Evolutionary conservation across 2,329 filamentous ascomycete genomes (phyloP), one percentile per base, ranked within the genome.

Genomic region (Monosporascus sp.): DNA sequence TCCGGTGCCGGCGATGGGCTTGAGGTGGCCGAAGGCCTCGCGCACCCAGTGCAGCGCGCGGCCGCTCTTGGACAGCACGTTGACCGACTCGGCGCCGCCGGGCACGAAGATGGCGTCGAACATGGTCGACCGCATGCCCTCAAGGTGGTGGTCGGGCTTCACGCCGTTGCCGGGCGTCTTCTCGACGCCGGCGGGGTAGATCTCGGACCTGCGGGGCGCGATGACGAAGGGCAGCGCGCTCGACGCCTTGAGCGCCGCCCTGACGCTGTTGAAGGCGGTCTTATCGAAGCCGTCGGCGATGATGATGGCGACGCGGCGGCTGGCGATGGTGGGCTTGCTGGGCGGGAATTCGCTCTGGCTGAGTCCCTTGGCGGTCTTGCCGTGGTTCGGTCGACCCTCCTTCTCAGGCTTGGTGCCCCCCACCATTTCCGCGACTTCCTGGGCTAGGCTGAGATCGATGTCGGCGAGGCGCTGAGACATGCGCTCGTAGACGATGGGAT

Each of bases 81-180:
- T 73, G 45, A 88, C 72, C 1, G 83, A 82, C 53, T 85, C 76
- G 0, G 78, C 74, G 1, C 90, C 89, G 1, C 88, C 88, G 1
- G 89, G 89, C 3, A 95, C 73, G 64, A 90, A 91, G 27, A 92
- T 65, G 0, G 88, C 85, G 65, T 94, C 90, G 58, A 93, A 93
- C 77, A 94, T 83, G 37, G 87, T 90, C 27, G 85, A 89, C 17
- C 89, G 82, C 79, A 88, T 85, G 0, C 88, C 89, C 60, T 92
- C 87, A 49, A 93, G 82, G 65, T 92, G 87, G 65, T 94, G 88
- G 60, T 91, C 86, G 0, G 90, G 85, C 24, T 80, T 71, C 0
- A 88, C 71, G 5, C 82, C 83, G 52, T 78, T 78, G 39, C 75
- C 71, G 3, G 70, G 67, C 1, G 71, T 73, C 48, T 77, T 77